Base-by-base conservation (phyloP, 352 stramenopile genomes). In the Phytopythium boreale region DNA sequence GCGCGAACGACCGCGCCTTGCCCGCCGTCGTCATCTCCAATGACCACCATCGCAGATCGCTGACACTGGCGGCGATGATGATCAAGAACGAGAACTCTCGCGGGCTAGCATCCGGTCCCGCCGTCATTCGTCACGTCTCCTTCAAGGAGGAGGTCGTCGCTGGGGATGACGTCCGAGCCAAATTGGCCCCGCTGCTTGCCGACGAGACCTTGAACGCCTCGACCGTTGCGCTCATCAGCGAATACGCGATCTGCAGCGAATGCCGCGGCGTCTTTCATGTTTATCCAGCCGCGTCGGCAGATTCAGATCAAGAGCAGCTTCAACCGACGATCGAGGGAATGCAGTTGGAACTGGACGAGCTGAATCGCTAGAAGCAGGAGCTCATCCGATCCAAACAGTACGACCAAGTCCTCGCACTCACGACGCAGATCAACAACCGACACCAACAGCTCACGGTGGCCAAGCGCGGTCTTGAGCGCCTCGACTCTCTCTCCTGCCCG, bases 201-300 rank as follows among this genome's bases (percentile, higher is more conserved):
- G 52, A 76, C 5, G 55, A 75, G 20, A 43, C 63, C 9, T 44
- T 26, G 4, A 19, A 44, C 14, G 66, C 76, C 39, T 41, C 47
- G n/a, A 29, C 10, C 19, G 57, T 47, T 22, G 26, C 64, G 0
- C 24, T 89, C 10, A 56, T 79, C 20, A 50, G 51, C 14, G 51
- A 78, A 8, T 77, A 83, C 47, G 72, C 73, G 15, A 63, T 89
- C 4, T 90, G 79, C 51, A 70, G 66, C 2, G 69, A 85, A 0
- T 91, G 79, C 15, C 68, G 72, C 19, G 65, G 74, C 1, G 70
- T 89, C 12, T 89, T 89, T 64, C 78, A 70, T 17, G 36, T 81
- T 37, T 55, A 46, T 24, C 0, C 62, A 70, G 36, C 69, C 63
- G 10, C 59, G 64, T 27, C 57, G 15, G 12, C 17, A 15, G 14